These are phyloP conservation scores for Ambispora gerdemannii DNA, from an alignment of 192 early-diverging fungal species.

Conservation along the genomic window DNA sequence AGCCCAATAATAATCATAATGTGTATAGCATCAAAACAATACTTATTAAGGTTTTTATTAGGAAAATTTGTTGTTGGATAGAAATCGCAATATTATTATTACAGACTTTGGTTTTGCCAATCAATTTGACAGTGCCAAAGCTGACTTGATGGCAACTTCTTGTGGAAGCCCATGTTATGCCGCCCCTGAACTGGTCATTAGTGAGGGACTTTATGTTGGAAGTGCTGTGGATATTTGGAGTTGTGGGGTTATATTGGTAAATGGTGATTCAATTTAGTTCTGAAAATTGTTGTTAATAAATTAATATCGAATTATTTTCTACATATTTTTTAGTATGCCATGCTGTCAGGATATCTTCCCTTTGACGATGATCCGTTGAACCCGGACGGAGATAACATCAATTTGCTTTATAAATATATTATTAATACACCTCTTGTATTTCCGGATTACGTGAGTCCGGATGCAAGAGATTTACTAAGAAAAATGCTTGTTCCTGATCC, in stretches of 20 bases:
- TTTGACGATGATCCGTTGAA: conserved; percentile 90
- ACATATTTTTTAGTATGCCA: conserved; percentile 58
- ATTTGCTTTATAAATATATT: conserved; percentile 81
- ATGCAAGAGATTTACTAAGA: conserved; percentile 75
- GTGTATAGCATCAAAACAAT: neutral
- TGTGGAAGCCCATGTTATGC: conserved; percentile 99
- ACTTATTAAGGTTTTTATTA: conserved; percentile 32
- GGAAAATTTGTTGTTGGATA: conserved; percentile 94
- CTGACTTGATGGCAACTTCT: conserved; percentile 86
- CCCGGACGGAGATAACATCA: conserved; percentile 87
- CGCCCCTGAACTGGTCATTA: conserved; percentile 97
- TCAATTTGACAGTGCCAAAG: conserved; percentile 67
- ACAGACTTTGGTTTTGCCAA: conserved; percentile 99
- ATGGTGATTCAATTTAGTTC: neutral
- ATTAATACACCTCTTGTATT: conserved; percentile 77
- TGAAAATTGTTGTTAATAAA: neutral
- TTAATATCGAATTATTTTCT: neutral
- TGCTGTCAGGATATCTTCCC: conserved; percentile 85
- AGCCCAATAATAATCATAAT: conserved; percentile 20
- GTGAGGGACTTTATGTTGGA: conserved; percentile 92
- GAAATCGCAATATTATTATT: conserved; percentile 88
- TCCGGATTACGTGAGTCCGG: conserved; percentile 77
- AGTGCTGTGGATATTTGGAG: conserved; percentile 97
- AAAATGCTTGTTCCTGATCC: conserved; percentile 95
- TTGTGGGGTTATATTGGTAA: conserved; percentile 91